A percentile compares a stretch with the other conserved stretches of the same genome.
Evolutionary conservation across 352 stramenopile genomes (phyloP).

Genomic region (Globisporangium abappressorium): DNA sequence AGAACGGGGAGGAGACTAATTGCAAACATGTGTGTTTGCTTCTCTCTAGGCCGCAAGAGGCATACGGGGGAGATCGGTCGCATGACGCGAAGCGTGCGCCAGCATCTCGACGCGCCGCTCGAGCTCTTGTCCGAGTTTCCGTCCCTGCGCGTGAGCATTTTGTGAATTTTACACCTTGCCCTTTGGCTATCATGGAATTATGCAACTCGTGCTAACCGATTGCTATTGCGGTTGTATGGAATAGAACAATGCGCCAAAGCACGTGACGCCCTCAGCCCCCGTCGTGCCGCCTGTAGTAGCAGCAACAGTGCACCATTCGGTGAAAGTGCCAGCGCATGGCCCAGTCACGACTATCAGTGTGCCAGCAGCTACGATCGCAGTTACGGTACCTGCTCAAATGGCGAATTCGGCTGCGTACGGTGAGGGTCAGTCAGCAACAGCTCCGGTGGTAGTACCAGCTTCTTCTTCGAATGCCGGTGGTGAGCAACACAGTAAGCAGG

Average conservation of each 20-base stretch:
- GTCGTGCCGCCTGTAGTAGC: conserved; percentile 9
- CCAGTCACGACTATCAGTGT: not conserved
- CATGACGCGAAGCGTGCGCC: conserved; percentile 77
- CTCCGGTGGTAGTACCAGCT: not conserved
- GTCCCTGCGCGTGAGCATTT: conserved; percentile 36
- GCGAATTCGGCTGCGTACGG: conserved; percentile 1
- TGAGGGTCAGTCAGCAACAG: not conserved
- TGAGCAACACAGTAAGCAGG: not conserved
- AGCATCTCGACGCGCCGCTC: conserved; percentile 70
- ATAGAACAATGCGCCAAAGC: conserved; percentile 27
- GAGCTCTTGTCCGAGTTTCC: conserved; percentile 69
- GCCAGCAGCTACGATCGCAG: not conserved
- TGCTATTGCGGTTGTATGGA: not conserved
- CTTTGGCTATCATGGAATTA: not conserved
- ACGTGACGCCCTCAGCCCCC: conserved; percentile 10
- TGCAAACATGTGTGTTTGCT: not conserved
- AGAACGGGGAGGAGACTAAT: not conserved
- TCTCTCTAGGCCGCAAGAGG: conserved; percentile 51
- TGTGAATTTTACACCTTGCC: not conserved
- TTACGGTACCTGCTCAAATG: conserved; percentile 3
- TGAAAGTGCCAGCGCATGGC: not conserved
- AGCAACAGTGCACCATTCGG: not conserved
- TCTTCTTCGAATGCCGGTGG: not conserved
- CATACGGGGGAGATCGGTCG: conserved; percentile 50
- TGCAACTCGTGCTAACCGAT: not conserved